phyloP scores from a whole-genome alignment of 371 early-diverging fungal genomes.

The Syncephalastrum sp. region DNA sequence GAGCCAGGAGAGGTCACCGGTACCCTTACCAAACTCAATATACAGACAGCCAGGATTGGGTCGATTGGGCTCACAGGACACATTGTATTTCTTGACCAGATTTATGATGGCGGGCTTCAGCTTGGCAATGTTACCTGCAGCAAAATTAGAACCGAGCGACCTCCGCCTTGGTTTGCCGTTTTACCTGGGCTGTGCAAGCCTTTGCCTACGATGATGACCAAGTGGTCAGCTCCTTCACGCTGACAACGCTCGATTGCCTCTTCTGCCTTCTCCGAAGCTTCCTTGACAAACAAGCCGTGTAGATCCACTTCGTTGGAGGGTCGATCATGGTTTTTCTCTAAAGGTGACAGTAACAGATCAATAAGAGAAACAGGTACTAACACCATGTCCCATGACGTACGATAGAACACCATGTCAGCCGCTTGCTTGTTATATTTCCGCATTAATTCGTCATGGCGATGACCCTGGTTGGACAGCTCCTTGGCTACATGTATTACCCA shows the following conservation, averaged over 20 bases:
- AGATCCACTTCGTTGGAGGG: constrained; percentile 57
- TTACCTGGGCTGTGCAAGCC: constrained; percentile 58
- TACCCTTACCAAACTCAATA: constrained; percentile 54
- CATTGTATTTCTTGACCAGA: constrained; percentile 51
- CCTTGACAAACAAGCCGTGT: constrained; percentile 60
- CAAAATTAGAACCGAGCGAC: neutral
- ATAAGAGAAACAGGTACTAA: neutral
- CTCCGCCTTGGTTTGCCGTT: neutral
- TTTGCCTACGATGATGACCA: constrained; percentile 63
- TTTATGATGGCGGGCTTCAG: constrained; percentile 61
- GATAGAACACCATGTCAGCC: constrained; percentile 45
- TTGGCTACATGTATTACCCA: constrained; percentile 27
- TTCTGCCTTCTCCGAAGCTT: constrained; percentile 54
- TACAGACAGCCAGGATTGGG: constrained; percentile 66
- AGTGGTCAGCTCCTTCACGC: constrained; percentile 31
- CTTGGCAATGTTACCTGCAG: constrained; percentile 49
- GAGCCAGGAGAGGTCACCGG: constrained; percentile 48
- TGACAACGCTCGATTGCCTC: constrained; percentile 50
- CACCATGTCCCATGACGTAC: constrained; percentile 21
- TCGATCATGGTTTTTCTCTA: constrained; percentile 48
- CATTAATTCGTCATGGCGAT: constrained; percentile 53
- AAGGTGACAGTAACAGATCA: neutral
- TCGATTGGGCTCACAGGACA: constrained; percentile 53
- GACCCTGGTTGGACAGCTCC: constrained; percentile 54
- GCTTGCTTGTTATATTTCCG: constrained; percentile 53